Evolutionary conservation across 2,329 filamentous ascomycete genomes (phyloP), one percentile per base, ranked within the genome.

Genomic region (Mollisiaceae sp.): DNA sequence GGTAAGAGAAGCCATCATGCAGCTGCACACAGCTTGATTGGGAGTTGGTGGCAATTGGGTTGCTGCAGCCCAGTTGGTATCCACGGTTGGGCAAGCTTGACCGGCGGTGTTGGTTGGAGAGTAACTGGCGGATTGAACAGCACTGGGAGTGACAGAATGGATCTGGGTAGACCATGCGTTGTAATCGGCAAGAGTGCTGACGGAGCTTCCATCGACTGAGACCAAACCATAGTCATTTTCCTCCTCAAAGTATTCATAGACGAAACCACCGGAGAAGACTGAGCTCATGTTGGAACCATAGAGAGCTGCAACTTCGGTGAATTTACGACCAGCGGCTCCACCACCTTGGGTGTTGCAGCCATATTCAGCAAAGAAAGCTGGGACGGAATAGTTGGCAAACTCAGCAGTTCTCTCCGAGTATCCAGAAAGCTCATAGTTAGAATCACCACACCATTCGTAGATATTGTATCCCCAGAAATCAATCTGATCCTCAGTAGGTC

Each of bases 381-480:
- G 94, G 4, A 98, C 92, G 8, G 91, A 92, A 85, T 95, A 99
- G 77, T 89, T 86, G 64, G 83, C 78, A 83, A 97, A 98, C 81
- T 97, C 94, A 71, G 92, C 80, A 73, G 92, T 92, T 77, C 94
- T 91, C 64, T 87, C 84, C 65, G 89, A 82, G 81, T 94, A 99
- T 64, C 92, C 92, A 8, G 95, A 97, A 65, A 83, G 77, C 52
- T 82, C 73, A 81, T 91, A 95, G 75, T 82, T 86, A 75, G 91
- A 95, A 72, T 93, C 78, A 71, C 94, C 94, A 78, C 94, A 99
- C 94, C 94, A 99, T 62, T 93, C 95, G 86, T 98, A 98, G 82
- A 98, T 97, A 85, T 98, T 99, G 90, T 98, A 98, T 66, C 95
- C 95, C 91, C 93, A 98, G 85, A 95, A 97, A 80, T 98, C 95